Evolutionary conservation across 108 stramenopile genomes (phyloP), one percentile per base, ranked within the genome.

Genomic region (Epithemia pelagica): DNA sequence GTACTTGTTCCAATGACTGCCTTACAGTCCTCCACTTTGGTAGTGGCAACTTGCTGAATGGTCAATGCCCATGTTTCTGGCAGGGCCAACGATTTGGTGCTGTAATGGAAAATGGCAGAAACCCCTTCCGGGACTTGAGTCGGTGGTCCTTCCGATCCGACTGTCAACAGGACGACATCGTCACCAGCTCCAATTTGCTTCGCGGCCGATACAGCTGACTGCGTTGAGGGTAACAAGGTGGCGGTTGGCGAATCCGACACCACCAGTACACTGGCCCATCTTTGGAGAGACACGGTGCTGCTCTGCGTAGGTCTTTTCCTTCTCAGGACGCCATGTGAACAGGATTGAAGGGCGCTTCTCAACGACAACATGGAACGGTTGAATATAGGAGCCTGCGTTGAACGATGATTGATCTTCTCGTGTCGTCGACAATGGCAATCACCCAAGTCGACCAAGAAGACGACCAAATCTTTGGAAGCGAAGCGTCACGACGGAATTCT

Each of bases 1-100:
- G 80, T 74, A n/a, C 89, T 72, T 18, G 91, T 81, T 62, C 78
- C 82, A 10, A 96, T 62, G 55, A 98, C 66, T 30, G 96, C 74
- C 69, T 93, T 91, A 75, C 54, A 96, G 27, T 61, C 66, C 51
- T 78, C 65, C 8, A 69, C 69, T 54, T 61, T 46, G 80, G 71
- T 22, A 61, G 56, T 58, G 7, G 56, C 56, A 72, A 81, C 65
- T 32, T 72, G 66, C 54, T 81, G 66, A 24, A 95, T 72, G 66
- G 89, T 80, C 54, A 63, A 66, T 20, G 91, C 83, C 23, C 88
- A 77, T 0, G 83, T 85, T 63, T 93, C 91, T 20, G 87, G 73
- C 29, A 70, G 57, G 2, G 32, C 26, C 28, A n/a, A 18, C 2
- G 64, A 1, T 20, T 29, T 25, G 32, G 70, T 26, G 27, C 63